Conservation (phyloP, 1,284 basidiomycete genomes). For the Apiotrichum siamense region DNA sequence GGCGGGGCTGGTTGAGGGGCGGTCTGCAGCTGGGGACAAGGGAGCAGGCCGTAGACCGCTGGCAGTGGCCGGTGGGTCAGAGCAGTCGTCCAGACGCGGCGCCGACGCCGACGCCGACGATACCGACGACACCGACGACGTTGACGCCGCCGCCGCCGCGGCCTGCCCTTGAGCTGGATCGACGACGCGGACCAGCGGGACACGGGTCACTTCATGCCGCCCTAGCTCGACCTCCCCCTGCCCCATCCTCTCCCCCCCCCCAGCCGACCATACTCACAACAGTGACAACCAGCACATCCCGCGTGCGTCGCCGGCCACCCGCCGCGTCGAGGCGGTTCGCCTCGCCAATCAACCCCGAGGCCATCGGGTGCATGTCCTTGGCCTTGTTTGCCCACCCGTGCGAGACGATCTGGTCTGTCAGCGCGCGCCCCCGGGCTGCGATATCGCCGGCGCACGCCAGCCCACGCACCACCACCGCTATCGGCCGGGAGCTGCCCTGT, state of each 20-base stretch:
- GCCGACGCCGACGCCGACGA: too few relatives aligned
- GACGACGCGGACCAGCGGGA: too few relatives aligned
- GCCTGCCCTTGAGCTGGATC: too few relatives aligned
- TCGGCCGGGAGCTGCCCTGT: conserved; percentile 15
- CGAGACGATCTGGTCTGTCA: conserved; percentile 5
- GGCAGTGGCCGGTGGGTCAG: too few relatives aligned
- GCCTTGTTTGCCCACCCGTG: conserved; percentile 19
- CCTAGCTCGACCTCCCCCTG: neutral
- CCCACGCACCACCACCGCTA: conserved; percentile 29
- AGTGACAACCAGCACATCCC: conserved; percentile 42
- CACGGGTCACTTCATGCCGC: too few relatives aligned
- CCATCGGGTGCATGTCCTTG: conserved; percentile 28
- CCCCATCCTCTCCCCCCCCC: neutral
- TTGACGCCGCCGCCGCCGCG: too few relatives aligned
- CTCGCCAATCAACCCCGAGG: conserved; percentile 33
- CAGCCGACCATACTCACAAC: conserved; percentile 24
- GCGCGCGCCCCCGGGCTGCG: neutral
- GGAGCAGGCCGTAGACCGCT: too few relatives aligned
- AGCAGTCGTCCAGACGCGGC: too few relatives aligned
- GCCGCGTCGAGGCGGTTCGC: conserved; percentile 7
- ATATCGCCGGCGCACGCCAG: too few relatives aligned
- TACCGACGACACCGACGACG: too few relatives aligned
- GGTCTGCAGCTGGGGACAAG: too few relatives aligned
- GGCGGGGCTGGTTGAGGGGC: too few relatives aligned
- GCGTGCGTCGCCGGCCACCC: conserved; percentile 11